Evolutionary conservation across 108 stramenopile genomes (phyloP).

Genomic region (Fragilaria radians): DNA sequence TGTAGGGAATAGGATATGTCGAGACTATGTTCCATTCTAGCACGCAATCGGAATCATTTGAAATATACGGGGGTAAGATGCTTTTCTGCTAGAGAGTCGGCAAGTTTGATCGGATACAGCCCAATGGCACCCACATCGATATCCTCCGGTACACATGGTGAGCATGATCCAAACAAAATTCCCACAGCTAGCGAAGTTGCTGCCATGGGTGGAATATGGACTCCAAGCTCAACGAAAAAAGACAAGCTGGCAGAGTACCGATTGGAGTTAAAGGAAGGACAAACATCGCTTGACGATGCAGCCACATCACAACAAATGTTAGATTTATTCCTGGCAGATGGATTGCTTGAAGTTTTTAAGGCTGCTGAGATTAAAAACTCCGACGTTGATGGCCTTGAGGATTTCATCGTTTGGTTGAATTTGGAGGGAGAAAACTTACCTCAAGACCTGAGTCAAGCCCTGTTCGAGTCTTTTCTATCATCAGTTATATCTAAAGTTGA

Average conservation of each 20-base stretch:
- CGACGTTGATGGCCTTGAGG: background rate
- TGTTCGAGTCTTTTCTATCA: constrained; percentile 17
- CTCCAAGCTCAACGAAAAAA: constrained; percentile 78
- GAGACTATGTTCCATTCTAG: no score
- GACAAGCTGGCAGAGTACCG: constrained; percentile 72
- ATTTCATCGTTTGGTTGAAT: constrained; percentile 10
- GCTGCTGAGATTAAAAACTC: constrained; percentile 27
- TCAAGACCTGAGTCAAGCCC: constrained; percentile 8
- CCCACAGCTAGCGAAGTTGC: constrained; percentile 47
- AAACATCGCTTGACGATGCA: constrained; percentile 58
- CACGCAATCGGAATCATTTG: no score
- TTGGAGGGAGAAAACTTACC: background rate
- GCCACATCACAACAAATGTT: constrained; percentile 54
- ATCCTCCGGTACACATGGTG: background rate
- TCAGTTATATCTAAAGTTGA: constrained; percentile 15
- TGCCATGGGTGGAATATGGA: constrained; percentile 81
- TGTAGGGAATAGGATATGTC: no score
- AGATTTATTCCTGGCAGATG: constrained; percentile 81
- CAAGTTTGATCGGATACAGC: constrained; percentile 60
- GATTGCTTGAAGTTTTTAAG: constrained; percentile 47
- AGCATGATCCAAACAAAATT: constrained; percentile 9
- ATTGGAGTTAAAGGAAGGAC: constrained; percentile 40
- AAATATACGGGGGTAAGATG: background rate
- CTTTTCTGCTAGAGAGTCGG: constrained; percentile 19
- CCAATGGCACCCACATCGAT: constrained; percentile 55